These are phyloP conservation scores for Scopulariopsis brevicaulis DNA, from an alignment of 2,329 filamentous ascomycete species.

Conservation along the genomic window DNA sequence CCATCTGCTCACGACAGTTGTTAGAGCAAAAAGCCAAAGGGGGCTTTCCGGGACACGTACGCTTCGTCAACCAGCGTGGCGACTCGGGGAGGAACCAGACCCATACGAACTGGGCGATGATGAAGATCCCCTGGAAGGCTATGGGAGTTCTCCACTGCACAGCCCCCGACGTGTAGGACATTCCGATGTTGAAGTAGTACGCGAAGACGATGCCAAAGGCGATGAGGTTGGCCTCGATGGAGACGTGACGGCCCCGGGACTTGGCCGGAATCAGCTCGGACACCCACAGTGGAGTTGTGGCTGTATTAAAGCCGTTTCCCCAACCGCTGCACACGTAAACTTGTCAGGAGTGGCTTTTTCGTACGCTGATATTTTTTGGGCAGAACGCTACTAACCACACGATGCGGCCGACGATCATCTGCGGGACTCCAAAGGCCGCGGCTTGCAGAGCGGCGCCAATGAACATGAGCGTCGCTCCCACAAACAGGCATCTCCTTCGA, in stretches of 20 bases:
- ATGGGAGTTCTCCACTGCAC: neutral
- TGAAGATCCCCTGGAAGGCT: neutral
- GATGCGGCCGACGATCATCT: slow-evolving; percentile 42
- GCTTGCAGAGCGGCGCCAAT: slow-evolving; percentile 48
- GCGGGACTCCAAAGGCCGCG: slow-evolving; percentile 33
- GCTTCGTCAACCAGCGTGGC: slow-evolving; percentile 24
- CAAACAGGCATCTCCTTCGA: slow-evolving; percentile 45
- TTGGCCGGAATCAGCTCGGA: slow-evolving; percentile 36
- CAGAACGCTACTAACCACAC: slow-evolving; percentile 30
- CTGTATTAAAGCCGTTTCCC: slow-evolving; percentile 44
- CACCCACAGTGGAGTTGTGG: slow-evolving; percentile 43
- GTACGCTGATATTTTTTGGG: neutral
- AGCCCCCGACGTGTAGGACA: slow-evolving; percentile 12
- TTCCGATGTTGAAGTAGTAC: slow-evolving; percentile 18
- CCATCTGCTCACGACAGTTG: slow-evolving; percentile 13
- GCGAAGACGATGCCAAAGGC: slow-evolving; percentile 22
- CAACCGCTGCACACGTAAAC: slow-evolving; percentile 28
- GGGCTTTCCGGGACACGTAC: slow-evolving; percentile 12
- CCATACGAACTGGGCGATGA: slow-evolving; percentile 16
- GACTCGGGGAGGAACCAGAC: slow-evolving; percentile 27
- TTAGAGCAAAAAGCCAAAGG: neutral
- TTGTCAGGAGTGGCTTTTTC: neutral
- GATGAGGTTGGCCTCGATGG: slow-evolving; percentile 41
- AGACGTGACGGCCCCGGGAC: slow-evolving; percentile 39
- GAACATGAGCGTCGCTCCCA: slow-evolving; percentile 44